These are phyloP conservation scores for Jaltomata sinuosa DNA, from an alignment of 257 asterid genomes.

Conservation along the genomic window DNA sequence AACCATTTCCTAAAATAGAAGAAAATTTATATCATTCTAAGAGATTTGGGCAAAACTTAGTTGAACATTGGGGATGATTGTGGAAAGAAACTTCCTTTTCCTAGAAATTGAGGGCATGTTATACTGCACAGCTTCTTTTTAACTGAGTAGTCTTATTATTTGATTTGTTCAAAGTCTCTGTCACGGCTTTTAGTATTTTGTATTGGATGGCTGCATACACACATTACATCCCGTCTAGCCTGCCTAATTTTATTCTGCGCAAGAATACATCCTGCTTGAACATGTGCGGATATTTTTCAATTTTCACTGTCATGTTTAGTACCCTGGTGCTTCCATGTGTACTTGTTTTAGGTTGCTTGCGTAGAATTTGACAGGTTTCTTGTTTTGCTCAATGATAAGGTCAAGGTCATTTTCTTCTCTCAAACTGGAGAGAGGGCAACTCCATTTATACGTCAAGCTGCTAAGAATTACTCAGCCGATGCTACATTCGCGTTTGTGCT, in stretches of 20 bases:
- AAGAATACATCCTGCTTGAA: not conserved
- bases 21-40: not conserved
- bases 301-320: not conserved
- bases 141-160: not conserved
- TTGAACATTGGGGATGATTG: not conserved
- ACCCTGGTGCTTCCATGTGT: not conserved
- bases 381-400: conserved; percentile 34
- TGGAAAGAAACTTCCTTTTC: not conserved
- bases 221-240: not conserved
- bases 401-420: conserved; percentile 82
- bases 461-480: conserved; percentile 54
- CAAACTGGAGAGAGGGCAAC: conserved; percentile 94
- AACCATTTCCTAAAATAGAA: not conserved
- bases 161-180: not conserved
- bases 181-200: not conserved
- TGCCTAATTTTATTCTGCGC: not conserved
- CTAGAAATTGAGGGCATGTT: not conserved
- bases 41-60: not conserved
- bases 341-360: not conserved
- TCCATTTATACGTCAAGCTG: conserved; percentile 84
- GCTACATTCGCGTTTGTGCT: conserved; percentile 67
- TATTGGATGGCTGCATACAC: not conserved
- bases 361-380: not conserved
- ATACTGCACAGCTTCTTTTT: not conserved
- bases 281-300: not conserved